Conservation (phyloP, 345 rosid genomes). For the Eucalyptus marginata region DNA sequence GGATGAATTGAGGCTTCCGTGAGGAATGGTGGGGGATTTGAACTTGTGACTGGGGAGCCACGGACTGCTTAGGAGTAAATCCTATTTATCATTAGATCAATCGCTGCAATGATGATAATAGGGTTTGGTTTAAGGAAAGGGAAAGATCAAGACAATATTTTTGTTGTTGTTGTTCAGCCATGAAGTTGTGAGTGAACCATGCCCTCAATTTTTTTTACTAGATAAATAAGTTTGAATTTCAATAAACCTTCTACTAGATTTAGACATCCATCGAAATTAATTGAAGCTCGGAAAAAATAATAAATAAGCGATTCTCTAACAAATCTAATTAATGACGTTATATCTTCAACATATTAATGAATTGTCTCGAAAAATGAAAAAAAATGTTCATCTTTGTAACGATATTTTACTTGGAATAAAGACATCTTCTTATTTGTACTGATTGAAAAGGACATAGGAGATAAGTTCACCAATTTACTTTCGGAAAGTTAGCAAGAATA, state of each 20-base stretch:
- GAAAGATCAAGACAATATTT: too few relatives aligned
- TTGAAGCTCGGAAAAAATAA: neutral
- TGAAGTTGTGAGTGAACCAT: neutral
- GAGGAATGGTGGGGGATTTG: neutral
- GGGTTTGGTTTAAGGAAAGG: too few relatives aligned
- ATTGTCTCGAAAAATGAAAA: fast-evolving
- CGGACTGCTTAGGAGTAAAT: fast-evolving
- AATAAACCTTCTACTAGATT: neutral
- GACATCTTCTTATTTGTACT: neutral
- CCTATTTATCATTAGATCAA: fast-evolving
- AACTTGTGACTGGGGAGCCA: fast-evolving
- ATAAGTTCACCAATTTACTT: neutral
- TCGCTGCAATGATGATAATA: fast-evolving
- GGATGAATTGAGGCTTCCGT: fast-evolving
- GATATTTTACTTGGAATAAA: neutral
- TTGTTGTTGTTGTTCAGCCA: neutral
- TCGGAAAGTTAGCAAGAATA: neutral
- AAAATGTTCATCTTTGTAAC: neutral
- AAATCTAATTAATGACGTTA: fast-evolving
- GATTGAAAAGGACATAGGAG: neutral
- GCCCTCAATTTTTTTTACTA: neutral
- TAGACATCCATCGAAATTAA: neutral
- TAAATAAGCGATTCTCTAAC: neutral
- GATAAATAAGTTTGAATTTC: neutral
- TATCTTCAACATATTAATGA: neutral